Evolutionary conservation across 2,329 filamentous ascomycete genomes (phyloP), one percentile per base, ranked within the genome.

Genomic region (Ramularia collo-cygni): DNA sequence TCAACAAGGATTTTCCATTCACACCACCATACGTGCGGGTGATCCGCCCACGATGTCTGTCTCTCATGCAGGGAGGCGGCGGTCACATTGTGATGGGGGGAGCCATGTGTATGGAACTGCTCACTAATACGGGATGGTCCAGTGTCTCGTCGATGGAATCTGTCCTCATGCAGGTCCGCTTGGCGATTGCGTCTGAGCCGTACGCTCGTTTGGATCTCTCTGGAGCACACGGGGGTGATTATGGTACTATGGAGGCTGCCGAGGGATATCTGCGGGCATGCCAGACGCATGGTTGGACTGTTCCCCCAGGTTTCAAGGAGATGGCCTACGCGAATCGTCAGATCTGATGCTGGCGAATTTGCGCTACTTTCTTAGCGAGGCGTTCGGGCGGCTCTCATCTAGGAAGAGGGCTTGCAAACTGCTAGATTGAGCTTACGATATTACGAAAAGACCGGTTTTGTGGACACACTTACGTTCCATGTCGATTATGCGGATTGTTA

Each of bases 81-180:
- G 88, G 88, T 0, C 85, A 95, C 59, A 81, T 95, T 44, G 94
- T 89, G 0, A 67, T 71, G 1, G 89, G 89, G 16, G 89, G 89
- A 1, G 85, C 88, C 1, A 77, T 95, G 65, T 83, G 79, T 61
- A 89, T 93, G 78, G 81, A 69, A 53, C 54, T 65, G 46, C 71
- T 95, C 46, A 94, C 88, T 1, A 87, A 81, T 60, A 76, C 77
- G 5, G 89, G 88, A 17, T 95, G 89, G 89, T 79, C 73, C 15
- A 79, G 83, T 0, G 79, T 75, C 1, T 77, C 73, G 36, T 79
- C 76, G 13, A 79, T 95, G 50, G 88, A 95, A 58, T 82, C 78
- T 37, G 79, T 95, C 3, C 66, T 95, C 10, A 60, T 94, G 17
- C 85, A 93, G 60, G 80, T 95, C 16, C 80, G 84, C 15, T 66